Evolutionary conservation across 2,329 filamentous ascomycete species (phyloP).

Genomic region (Fusarium udum): DNA sequence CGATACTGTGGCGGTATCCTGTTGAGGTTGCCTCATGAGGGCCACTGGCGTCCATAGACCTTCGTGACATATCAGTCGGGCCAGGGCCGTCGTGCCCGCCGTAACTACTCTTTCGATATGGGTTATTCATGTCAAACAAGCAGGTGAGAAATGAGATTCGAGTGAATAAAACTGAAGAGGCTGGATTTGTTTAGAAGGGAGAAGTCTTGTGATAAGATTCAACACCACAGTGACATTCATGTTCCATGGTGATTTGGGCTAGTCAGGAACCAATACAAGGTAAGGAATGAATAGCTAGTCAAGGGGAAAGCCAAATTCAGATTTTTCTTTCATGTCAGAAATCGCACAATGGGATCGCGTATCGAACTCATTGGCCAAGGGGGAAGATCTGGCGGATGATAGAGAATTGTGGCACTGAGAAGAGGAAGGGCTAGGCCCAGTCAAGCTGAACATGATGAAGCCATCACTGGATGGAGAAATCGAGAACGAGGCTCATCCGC

Average conservation of each 20-base stretch:
- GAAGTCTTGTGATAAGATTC: slow-evolving; percentile 12
- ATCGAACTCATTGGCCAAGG: background rate
- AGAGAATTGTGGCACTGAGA: background rate
- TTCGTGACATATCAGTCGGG: slow-evolving; percentile 18
- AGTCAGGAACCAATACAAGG: slow-evolving; percentile 12
- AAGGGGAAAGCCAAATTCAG: background rate
- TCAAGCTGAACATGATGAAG: background rate
- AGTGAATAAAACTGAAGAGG: background rate
- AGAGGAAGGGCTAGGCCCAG: slow-evolving; percentile 5
- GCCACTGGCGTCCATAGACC: slow-evolving; percentile 19
- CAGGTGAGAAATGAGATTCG: background rate
- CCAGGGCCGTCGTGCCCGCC: slow-evolving; percentile 7
- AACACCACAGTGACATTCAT: background rate
- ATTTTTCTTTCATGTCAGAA: background rate
- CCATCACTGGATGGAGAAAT: background rate
- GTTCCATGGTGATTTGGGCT: background rate
- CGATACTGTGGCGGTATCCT: slow-evolving; percentile 26
- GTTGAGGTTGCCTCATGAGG: slow-evolving; percentile 13
- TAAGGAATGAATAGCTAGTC: slow-evolving; percentile 8
- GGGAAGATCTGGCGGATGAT: background rate
- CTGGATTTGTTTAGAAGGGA: slow-evolving; percentile 5
- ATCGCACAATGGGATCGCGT: background rate
- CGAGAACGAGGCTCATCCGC: slow-evolving; percentile 6
- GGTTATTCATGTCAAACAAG: slow-evolving; percentile 13
- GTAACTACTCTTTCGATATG: slow-evolving; percentile 23